Evolutionary conservation across 2,329 filamentous ascomycete genomes (phyloP), one percentile per base, ranked within the genome.

Genomic region (Aspergillus sp.): DNA sequence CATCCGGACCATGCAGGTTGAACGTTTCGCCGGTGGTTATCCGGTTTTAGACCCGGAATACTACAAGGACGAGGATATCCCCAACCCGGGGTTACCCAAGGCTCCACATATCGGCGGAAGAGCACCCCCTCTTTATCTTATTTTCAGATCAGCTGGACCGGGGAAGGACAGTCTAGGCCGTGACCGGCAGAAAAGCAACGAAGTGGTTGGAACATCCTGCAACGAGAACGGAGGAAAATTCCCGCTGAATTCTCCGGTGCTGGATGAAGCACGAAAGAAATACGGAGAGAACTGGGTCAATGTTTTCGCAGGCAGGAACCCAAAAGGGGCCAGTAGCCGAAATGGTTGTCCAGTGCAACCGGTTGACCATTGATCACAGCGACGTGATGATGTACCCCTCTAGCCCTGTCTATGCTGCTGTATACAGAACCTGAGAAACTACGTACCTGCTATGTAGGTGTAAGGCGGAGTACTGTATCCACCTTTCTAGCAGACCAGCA

Each of bases 241-340:
- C 59, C 65, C 64, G 64, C 62, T 63, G 53, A 57, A 58, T 64
- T 61, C 57, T 47, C 65, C 65, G 67, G 65, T 57, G 50, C 57
- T 63, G 51, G 21, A 60, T 64, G 62, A 64, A 61, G 61, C 61
- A 69, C 67, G 68, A 70, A 70, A 69, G 68, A 68, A 66, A 65
- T 58, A 67, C 68, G 68, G 68, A 69, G 59, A 58, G 50, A 49
- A 58, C 55, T 57, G 62, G 61, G 50, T 62, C 55, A 63, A 61
- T 57, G 19, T 62, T 65, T 63, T 64, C 49, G 49, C 25, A 25
- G 25, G 25, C 25, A 28, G 25, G 25, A 28, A 28, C 25, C 25
- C 25, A 28, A 28, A 28, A 28, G 25, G 25, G 25, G 25, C 7
- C 25, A 28, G 47, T 53, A 59, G 28, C 60, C 52, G 60, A 56